phyloP scores from a whole-genome alignment of 768 basidiomycete genomes.

The Russula foetens region DNA sequence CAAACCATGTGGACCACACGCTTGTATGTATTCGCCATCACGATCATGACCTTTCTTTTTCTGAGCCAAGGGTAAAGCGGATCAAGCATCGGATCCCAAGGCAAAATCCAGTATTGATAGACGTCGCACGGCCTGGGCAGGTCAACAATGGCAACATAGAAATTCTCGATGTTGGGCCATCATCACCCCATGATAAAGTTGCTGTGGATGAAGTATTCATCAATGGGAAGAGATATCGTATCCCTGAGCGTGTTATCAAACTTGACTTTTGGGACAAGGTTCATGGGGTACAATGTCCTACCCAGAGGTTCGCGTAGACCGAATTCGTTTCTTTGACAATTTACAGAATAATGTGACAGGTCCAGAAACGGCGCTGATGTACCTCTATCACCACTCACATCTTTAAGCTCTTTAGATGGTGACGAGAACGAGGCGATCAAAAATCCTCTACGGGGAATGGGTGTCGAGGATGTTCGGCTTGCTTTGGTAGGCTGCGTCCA shows the following conservation, averaged over 20 bases:
- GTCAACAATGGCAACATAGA: conserved; percentile 92
- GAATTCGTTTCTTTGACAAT: background rate
- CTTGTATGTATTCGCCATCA: conserved; percentile 45
- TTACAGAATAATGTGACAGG: background rate
- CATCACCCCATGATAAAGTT: conserved; percentile 39
- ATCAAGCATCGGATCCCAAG: conserved; percentile 76
- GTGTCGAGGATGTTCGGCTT: conserved; percentile 17
- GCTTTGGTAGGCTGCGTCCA: conserved; percentile 13
- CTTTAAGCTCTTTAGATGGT: conserved; percentile 19
- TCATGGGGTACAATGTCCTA: background rate
- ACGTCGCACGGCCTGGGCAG: conserved; percentile 63
- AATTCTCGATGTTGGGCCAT: conserved; percentile 60
- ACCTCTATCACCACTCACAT: conserved; percentile 26
- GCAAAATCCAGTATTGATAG: conserved; percentile 55
- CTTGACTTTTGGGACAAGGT: conserved; percentile 95
- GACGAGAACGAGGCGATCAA: conserved; percentile 9
- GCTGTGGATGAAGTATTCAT: conserved; percentile 77
- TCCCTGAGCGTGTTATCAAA: conserved; percentile 86
- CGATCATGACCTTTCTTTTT: conserved; percentile 5
- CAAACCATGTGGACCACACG: conserved; percentile 86
- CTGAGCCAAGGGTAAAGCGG: conserved; percentile 39
- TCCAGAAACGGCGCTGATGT: conserved; percentile 11
- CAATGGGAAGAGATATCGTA: conserved; percentile 83
- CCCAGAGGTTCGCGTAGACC: conserved; percentile 6
- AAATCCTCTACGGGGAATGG: conserved; percentile 5